Evolutionary conservation across 2,329 filamentous ascomycete genomes (phyloP).

Genomic region (Neodidymelliopsis sp.): DNA sequence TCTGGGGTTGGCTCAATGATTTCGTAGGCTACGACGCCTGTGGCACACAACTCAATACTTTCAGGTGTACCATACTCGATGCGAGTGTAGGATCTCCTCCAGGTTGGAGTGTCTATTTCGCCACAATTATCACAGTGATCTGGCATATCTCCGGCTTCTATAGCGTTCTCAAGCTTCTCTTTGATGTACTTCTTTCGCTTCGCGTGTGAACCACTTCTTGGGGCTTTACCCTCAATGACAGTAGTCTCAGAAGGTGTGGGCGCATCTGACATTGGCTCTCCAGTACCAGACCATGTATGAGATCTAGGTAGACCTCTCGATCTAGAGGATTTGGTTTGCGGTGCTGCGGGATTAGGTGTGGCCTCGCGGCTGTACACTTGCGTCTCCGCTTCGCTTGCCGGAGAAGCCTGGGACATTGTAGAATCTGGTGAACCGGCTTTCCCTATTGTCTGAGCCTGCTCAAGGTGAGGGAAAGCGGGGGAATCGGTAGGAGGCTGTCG

Average conservation of each 20-base stretch:
- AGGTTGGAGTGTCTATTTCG: slow-evolving; percentile 93
- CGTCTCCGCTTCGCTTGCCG: slow-evolving; percentile 26
- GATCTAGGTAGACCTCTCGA: slow-evolving; percentile 44
- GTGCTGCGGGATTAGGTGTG: slow-evolving; percentile 30
- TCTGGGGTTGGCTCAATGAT: slow-evolving; percentile 53
- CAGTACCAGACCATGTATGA: slow-evolving; percentile 48
- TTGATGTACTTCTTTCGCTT: slow-evolving; percentile 72
- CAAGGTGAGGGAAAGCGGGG: slow-evolving; percentile 8
- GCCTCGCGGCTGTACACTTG: slow-evolving; percentile 34
- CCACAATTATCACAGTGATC: slow-evolving; percentile 93
- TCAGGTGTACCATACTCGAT: slow-evolving; percentile 73
- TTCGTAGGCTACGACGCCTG: slow-evolving; percentile 65
- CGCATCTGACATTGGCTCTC: slow-evolving; percentile 45
- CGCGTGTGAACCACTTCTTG: slow-evolving; percentile 60
- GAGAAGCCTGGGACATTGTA: slow-evolving; percentile 25
- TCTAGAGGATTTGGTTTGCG: slow-evolving; percentile 29
- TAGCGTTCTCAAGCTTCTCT: slow-evolving; percentile 62
- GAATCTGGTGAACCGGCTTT: slow-evolving; percentile 33
- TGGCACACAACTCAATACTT: slow-evolving; percentile 75
- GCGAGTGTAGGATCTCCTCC: slow-evolving; percentile 92
- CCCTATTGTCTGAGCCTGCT: slow-evolving; percentile 6
- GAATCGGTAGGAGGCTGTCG: slow-evolving; percentile 14
- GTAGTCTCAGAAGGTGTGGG: slow-evolving; percentile 30
- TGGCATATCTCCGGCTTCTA: slow-evolving; percentile 83
- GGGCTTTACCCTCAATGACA: slow-evolving; percentile 16